Base-by-base conservation (phyloP, 805 yeast genomes). In the Kuraishia ogatae region DNA sequence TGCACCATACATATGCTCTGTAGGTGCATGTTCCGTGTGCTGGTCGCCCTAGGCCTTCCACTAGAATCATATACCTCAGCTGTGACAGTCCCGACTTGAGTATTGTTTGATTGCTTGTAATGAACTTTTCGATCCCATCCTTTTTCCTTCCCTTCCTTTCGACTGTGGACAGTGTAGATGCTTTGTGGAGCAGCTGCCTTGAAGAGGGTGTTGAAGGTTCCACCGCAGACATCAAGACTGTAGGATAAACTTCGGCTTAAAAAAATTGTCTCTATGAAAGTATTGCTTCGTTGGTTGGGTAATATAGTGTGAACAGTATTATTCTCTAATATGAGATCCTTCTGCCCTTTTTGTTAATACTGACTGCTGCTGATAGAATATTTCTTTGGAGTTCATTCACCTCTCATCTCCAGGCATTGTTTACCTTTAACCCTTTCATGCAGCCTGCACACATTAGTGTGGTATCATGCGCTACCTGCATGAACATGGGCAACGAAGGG, bases 1-100 rank as follows among this genome's bases (percentile, higher is more conserved):
- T 83, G 1, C 91, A 79, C 97, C 97, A 91, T 1, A 89, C 87
- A 60, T 86, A 85, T 15, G 82, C 71, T 58, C 97, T 68, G 63
- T 87, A 87, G 1, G 87, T 83, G 61, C 89, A 83, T 53, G 73
- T 75, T 17, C 77, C 82, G n/a, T 55, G 52, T 8, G 39, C 26
- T 1, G 26, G 21, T 2, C 57, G 61, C 5, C 67, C 66, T 1
- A 69, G 57, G 2, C 83, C 82, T 46, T 79, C 81, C n/a, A 77
- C 75, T 19, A 80, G 65, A 20, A 80, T 74, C 55, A 70, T 75
- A 60, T 80, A 78, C 49, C 85, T 69, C 28, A 83, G 71, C 61
- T 83, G 86, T 6, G 79, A 71, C 39, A 83, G 67, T 24, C 82
- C 75, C 15, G 81, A 73, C 24, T 75, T 72, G 2, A 80, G 64